Base-by-base conservation (phyloP, 257 asterid genomes). In the Plantago ovata region DNA sequence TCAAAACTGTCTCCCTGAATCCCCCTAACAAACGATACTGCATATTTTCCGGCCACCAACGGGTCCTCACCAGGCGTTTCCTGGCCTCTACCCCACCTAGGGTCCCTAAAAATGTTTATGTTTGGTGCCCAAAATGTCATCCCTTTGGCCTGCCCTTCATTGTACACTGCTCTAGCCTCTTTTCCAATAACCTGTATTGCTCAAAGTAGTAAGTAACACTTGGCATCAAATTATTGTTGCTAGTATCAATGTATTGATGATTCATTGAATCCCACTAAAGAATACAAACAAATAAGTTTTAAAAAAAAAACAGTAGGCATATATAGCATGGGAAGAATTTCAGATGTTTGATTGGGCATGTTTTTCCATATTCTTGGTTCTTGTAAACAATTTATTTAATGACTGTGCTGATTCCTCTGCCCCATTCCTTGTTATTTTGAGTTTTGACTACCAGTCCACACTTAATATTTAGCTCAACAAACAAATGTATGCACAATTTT, bases 11-110 rank as follows among this genome's bases (percentile, higher is more conserved):
- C 86, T 9, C 96, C 96, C 62, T 88, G 95, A 6, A 88, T 15
- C 10, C 96, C 96, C 63, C 91, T 73, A 43, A 88, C 96, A 22
- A 69, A 85, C 13, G 94, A 74, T 39, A 73, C 80, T 0, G 95
- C 83, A 21, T 88, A 88, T 32, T 64, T 77, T 0, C 80, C 76
- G 1, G 72, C 78, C 3, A 79, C 78, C 70, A 46, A 15, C 45
- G 96, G 96, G 58, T 83, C 94, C 53, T 88, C 96, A 14, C 96
- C 95, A 14, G 96, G 89, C 45, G 95, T 89, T 72, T 89, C 95
- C 57, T 85, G 95, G 8, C 96, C 96, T 53, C 96, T 72, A 0
- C 96, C 96, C 95, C 94, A 88, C 68, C 96, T 74, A 15, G 95
- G 96, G 62, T 89, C 96, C 68, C 96, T 74, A 43, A 64, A 88